phyloP scores from a whole-genome alignment of 208 protist genomes.

The Trypanosoma melophagium region DNA sequence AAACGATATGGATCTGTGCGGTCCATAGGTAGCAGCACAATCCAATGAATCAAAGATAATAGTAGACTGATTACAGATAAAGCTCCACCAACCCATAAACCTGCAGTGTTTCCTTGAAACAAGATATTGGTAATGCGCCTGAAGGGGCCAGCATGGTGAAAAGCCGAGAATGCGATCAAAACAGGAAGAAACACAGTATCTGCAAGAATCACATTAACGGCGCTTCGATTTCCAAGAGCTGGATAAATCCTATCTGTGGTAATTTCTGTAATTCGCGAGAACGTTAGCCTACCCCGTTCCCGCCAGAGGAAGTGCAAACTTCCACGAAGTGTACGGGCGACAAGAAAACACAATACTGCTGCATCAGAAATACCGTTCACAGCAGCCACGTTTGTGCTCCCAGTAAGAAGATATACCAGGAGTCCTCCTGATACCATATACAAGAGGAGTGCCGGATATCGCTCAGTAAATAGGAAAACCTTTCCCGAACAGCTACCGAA shows the following conservation, averaged over 20 bases:
- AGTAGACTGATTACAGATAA: constrained; percentile 13
- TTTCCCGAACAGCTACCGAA: constrained; percentile 24
- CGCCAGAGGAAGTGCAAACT: constrained; percentile 26
- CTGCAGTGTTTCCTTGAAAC: not conserved
- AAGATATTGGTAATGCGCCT: constrained; percentile 12
- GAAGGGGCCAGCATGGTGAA: constrained; percentile 15
- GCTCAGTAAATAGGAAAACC: not conserved
- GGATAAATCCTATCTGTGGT: not conserved
- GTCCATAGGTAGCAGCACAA: constrained; percentile 15
- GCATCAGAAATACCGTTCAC: constrained; percentile 12
- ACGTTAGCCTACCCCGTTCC: constrained; percentile 32
- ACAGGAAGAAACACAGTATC: constrained; percentile 36
- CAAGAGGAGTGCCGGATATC: constrained; percentile 11
- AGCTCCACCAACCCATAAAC: not conserved
- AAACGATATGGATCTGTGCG: constrained; percentile 15
- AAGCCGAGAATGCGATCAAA: constrained; percentile 16
- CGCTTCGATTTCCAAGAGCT: constrained; percentile 12
- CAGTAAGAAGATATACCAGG: constrained; percentile 18
- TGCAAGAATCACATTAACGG: constrained; percentile 16
- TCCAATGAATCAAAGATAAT: constrained; percentile 4
- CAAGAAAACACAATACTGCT: constrained; percentile 11
- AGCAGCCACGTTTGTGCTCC: not conserved
- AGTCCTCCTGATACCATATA: constrained; percentile 4
- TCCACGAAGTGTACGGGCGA: constrained; percentile 20
- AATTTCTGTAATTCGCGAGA: constrained; percentile 7